Evolutionary conservation across 78 protist species (phyloP).

Genomic region (Diacronema lutheri): DNA sequence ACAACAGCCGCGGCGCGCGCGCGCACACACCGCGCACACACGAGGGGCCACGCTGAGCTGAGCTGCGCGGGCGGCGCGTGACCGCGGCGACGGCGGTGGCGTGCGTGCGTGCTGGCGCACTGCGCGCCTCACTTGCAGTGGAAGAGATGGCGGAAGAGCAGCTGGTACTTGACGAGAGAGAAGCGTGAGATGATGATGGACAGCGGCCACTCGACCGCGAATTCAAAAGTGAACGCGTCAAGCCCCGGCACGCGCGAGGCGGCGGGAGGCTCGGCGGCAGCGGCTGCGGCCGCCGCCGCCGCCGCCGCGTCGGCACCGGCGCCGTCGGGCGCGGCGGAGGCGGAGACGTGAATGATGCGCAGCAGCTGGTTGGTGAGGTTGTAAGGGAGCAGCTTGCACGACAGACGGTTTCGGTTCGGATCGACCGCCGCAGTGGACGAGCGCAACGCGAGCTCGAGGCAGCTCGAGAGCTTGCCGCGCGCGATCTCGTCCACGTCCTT

Average conservation of each 20-base stretch:
- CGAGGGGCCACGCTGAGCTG: no score
- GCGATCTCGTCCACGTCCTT: conserved; percentile 52
- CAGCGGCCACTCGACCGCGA: conserved; percentile 72
- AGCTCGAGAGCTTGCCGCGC: neutral
- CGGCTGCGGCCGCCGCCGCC: neutral
- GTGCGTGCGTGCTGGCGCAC: no score
- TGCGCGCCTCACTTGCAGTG: conserved; percentile 60
- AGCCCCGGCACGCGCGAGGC: neutral
- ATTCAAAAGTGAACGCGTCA: conserved; percentile 18
- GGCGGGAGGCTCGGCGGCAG: neutral
- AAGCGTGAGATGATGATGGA: conserved; percentile 60
- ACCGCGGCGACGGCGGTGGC: no score
- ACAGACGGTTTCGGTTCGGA: conserved; percentile 56
- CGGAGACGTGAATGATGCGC: conserved; percentile 21
- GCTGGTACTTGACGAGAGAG: conserved; percentile 73
- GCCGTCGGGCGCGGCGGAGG: no score
- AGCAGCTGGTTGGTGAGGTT: conserved; percentile 50
- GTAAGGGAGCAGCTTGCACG: conserved; percentile 57
- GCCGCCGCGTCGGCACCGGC: neutral
- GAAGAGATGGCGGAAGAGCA: conserved; percentile 77
- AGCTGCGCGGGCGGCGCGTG: no score
- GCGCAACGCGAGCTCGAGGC: neutral
- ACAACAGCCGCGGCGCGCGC: no score
- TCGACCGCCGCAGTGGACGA: conserved; percentile 48
- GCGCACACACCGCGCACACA: no score